Conservation (phyloP, 768 basidiomycete species). For the Leccinum imitatum region DNA sequence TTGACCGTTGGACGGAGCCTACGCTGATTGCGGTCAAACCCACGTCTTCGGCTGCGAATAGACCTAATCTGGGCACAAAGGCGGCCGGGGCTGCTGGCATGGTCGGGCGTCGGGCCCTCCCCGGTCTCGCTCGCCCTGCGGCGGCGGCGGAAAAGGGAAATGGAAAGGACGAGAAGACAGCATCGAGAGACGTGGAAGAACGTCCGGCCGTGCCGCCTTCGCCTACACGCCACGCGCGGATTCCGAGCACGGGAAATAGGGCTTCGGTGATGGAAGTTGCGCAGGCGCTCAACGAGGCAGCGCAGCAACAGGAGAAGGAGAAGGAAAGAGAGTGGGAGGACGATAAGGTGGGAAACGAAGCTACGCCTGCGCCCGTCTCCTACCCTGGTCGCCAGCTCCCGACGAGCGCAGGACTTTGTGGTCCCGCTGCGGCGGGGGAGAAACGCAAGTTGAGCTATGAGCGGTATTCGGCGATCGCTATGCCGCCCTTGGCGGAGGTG, state of each 20-base stretch:
- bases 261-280: conserved; percentile 80
- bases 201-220: conserved; percentile 24
- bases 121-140: conserved; percentile 35
- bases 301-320: conserved; percentile 10
- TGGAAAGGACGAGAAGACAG: conserved; percentile 1
- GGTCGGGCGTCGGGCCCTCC: conserved; percentile 43
- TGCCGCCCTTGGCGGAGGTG: conserved; percentile 71
- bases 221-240: conserved; percentile 49
- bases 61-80: conserved; percentile 11
- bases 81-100: conserved; percentile 24
- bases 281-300: conserved; percentile 50
- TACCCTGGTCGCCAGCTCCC: conserved; percentile 13
- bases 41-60: conserved; percentile 1
- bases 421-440: conserved; percentile 41
- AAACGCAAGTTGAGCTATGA: conserved; percentile 68
- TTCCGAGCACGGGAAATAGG: conserved; percentile 67
- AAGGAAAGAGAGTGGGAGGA: neutral
- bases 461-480: conserved; percentile 56
- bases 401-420: conserved; percentile 10
- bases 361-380: neutral
- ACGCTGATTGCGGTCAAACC: conserved; percentile 35
- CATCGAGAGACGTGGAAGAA: conserved; percentile 21
- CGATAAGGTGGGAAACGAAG: neutral
- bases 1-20: conserved; percentile 35
- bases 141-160: conserved; percentile 20